Conservation (phyloP, 306 rosid species). For the Leucaena leucocephala region DNA sequence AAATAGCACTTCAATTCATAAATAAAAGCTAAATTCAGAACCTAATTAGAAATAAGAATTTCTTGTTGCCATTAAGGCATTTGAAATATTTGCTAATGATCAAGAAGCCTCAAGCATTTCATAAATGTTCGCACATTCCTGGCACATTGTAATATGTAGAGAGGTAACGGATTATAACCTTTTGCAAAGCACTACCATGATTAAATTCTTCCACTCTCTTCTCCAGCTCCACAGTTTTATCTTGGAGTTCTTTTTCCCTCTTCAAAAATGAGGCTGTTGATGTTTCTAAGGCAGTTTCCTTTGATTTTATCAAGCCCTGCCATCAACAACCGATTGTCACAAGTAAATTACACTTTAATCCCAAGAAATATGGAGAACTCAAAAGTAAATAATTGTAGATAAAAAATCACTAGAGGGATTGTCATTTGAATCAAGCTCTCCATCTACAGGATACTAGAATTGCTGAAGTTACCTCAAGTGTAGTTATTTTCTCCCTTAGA, state of each 20-base stretch:
- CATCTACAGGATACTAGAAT: slow-evolving; percentile 17
- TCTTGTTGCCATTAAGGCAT: slow-evolving; percentile 15
- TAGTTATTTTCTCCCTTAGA: slow-evolving; percentile 67
- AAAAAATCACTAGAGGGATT: slow-evolving; percentile 26
- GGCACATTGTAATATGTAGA: background rate
- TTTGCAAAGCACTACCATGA: slow-evolving; percentile 51
- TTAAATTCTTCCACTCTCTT: slow-evolving; percentile 61
- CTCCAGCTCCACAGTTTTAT: slow-evolving; percentile 69
- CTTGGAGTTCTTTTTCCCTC: slow-evolving; percentile 73
- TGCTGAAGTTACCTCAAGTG: slow-evolving; percentile 73
- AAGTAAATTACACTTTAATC: slow-evolving; percentile 21
- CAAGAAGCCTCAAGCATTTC: slow-evolving; percentile 15
- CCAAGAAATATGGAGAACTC: slow-evolving; percentile 18
- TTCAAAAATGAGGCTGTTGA: slow-evolving; percentile 63
- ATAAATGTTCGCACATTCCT: background rate
- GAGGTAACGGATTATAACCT: slow-evolving; percentile 46
- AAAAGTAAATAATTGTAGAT: slow-evolving; percentile 22
- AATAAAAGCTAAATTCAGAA: slow-evolving; percentile 27
- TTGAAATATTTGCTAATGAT: slow-evolving; percentile 21
- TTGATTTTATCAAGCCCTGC: slow-evolving; percentile 68
- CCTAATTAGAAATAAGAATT: background rate
- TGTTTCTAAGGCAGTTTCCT: slow-evolving; percentile 71
- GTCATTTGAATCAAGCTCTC: slow-evolving; percentile 30
- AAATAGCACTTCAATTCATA: slow-evolving; percentile 13
- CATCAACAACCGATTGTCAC: slow-evolving; percentile 22